Conservation (phyloP, 192 early-diverging fungal species). For the Coemansia sp. region DNA sequence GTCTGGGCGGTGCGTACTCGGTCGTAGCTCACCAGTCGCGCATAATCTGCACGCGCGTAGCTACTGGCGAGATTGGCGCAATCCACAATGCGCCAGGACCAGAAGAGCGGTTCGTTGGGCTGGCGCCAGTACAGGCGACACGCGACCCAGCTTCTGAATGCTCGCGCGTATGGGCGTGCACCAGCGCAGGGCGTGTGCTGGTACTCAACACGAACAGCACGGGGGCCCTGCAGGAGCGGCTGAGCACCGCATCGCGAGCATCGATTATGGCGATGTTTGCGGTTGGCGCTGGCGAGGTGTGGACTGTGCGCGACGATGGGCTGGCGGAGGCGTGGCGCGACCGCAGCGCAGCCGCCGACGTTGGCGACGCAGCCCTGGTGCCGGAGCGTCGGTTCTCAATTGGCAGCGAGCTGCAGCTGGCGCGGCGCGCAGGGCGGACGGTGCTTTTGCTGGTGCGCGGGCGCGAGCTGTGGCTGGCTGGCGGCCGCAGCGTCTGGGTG, state of each 20-base stretch:
- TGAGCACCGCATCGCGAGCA: slow-evolving; percentile 18
- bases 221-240: slow-evolving; percentile 21
- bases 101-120: slow-evolving; percentile 49
- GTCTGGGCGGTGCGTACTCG: slow-evolving; percentile 38
- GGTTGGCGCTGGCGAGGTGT: slow-evolving; percentile 32
- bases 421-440: slow-evolving; percentile 23
- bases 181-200: slow-evolving; percentile 35
- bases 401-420: slow-evolving; percentile 24
- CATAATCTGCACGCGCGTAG: slow-evolving; percentile 48
- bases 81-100: slow-evolving; percentile 49
- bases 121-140: slow-evolving; percentile 36
- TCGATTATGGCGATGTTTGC: slow-evolving; percentile 27
- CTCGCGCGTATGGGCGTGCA: slow-evolving; percentile 38
- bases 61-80: slow-evolving; percentile 47
- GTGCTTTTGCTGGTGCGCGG: slow-evolving; percentile 20
- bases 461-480: slow-evolving; percentile 51
- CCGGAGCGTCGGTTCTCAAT: slow-evolving; percentile 41
- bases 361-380: slow-evolving; percentile 19
- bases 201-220: slow-evolving; percentile 32
- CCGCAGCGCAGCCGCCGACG: slow-evolving; percentile 14
- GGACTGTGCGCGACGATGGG: slow-evolving; percentile 50
- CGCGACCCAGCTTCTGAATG: slow-evolving; percentile 28
- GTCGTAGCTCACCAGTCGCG: slow-evolving; percentile 42
- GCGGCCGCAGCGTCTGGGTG: slow-evolving; percentile 37
- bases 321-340: slow-evolving; percentile 41